A percentile compares a stretch with the other conserved stretches of the same genome.
Evolutionary conservation across 2,329 filamentous ascomycete genomes (phyloP).

Genomic region (Clonostachys rhizophaga): DNA sequence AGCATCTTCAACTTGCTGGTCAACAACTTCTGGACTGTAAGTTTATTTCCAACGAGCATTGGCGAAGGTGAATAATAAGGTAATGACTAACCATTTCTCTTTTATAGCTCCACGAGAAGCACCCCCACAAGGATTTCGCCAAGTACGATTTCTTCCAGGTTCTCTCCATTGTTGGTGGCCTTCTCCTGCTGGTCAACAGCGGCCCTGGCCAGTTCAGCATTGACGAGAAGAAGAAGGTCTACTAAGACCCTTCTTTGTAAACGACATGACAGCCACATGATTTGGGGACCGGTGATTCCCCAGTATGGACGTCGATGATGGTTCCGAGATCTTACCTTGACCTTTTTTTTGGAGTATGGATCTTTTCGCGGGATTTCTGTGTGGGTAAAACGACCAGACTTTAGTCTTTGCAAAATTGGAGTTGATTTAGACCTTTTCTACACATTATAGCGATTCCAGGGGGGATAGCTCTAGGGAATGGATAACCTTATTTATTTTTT

Average conservation of each 20-base stretch:
- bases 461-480: no score
- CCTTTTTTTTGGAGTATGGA: no score
- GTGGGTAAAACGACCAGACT: no score
- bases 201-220: slow-evolving; percentile 96
- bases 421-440: no score
- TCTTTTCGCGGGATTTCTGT: no score
- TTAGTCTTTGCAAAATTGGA: no score
- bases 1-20: slow-evolving; percentile 96
- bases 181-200: slow-evolving; percentile 96
- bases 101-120: slow-evolving; percentile 85
- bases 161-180: slow-evolving; percentile 93
- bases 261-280: neutral
- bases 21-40: slow-evolving; percentile 99
- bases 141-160: slow-evolving; percentile 99
- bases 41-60: slow-evolving; percentile 21
- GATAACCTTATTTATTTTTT: no score
- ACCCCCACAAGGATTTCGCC: slow-evolving; percentile 99
- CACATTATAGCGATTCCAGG: no score
- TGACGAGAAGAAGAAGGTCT: slow-evolving; percentile 99
- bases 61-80: slow-evolving; percentile 2
- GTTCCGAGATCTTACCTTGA: no score
- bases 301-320: neutral
- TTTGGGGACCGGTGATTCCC: neutral
- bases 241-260: slow-evolving; percentile 48
- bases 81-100: slow-evolving; percentile 13